A percentile compares a stretch with the other conserved stretches of the same genome.
Evolutionary conservation across 768 basidiomycete species (phyloP).

Genomic region (Cystofilobasidium ferigula): DNA sequence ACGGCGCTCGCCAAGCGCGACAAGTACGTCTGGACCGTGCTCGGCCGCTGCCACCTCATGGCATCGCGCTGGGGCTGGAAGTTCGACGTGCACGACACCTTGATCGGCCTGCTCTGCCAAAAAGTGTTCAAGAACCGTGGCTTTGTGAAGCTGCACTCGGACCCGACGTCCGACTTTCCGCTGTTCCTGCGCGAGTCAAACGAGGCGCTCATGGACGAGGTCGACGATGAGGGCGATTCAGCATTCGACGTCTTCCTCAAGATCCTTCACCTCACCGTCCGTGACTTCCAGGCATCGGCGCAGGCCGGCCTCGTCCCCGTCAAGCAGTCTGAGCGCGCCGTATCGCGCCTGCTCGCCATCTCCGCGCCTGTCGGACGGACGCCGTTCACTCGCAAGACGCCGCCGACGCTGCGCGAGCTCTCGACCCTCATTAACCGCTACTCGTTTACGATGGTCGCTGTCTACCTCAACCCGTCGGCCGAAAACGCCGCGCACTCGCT

Average conservation of each 20-base stretch:
- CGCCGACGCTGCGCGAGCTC: conserved; percentile 49
- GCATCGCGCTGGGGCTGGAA: conserved; percentile 68
- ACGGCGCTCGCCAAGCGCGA: conserved; percentile 54
- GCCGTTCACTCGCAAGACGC: conserved; percentile 47
- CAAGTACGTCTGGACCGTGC: conserved; percentile 56
- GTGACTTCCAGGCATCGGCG: conserved; percentile 36
- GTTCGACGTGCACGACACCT: conserved; percentile 46
- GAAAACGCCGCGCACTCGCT: conserved; percentile 46
- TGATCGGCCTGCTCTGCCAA: conserved; percentile 53
- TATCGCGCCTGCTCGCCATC: conserved; percentile 15
- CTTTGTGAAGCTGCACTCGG: conserved; percentile 55
- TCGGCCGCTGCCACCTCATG: conserved; percentile 62
- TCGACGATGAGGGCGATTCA: conserved; percentile 49
- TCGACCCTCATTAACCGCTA: conserved; percentile 76
- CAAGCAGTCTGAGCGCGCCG: conserved; percentile 5
- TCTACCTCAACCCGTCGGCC: conserved; percentile 53
- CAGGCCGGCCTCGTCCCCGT: background rate
- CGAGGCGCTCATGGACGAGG: conserved; percentile 46
- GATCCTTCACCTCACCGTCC: conserved; percentile 57
- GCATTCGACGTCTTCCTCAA: conserved; percentile 72
- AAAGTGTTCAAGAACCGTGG: conserved; percentile 66
- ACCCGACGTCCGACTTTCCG: conserved; percentile 56
- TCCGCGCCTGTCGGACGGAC: conserved; percentile 17
- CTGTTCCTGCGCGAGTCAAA: conserved; percentile 54
- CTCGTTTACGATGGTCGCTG: conserved; percentile 56